Evolutionary conservation across 495 filamentous ascomycete species (phyloP).

Genomic region (Penicillium argentinense): DNA sequence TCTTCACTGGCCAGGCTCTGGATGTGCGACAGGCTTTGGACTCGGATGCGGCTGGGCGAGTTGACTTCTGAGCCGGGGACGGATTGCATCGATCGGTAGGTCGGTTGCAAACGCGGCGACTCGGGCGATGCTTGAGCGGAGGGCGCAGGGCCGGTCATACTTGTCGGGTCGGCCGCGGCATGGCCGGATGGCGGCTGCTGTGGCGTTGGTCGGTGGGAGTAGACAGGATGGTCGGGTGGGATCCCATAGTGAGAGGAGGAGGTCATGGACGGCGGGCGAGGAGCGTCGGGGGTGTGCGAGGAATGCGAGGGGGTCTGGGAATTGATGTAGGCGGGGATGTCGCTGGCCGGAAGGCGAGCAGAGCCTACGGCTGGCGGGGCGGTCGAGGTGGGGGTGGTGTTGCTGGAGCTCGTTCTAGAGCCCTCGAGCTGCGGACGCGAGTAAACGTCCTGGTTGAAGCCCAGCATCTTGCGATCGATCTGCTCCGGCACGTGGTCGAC

Average conservation of each 20-base stretch:
- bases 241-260: slow-evolving; percentile 27
- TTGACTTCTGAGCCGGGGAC: slow-evolving; percentile 54
- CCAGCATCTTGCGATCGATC: slow-evolving; percentile 51
- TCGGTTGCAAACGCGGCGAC: slow-evolving; percentile 55
- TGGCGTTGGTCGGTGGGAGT: slow-evolving; percentile 16
- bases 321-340: slow-evolving; percentile 45
- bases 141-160: slow-evolving; percentile 12
- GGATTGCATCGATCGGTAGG: slow-evolving; percentile 49
- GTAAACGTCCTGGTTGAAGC: slow-evolving; percentile 46
- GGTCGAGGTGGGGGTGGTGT: slow-evolving; percentile 41
- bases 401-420: slow-evolving; percentile 41
- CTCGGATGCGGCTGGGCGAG: slow-evolving; percentile 75
- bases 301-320: slow-evolving; percentile 30
- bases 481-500: slow-evolving; percentile 49
- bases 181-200: slow-evolving; percentile 11
- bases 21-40: slow-evolving; percentile 84
- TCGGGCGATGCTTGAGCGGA: slow-evolving; percentile 43
- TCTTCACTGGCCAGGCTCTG: slow-evolving; percentile 83
- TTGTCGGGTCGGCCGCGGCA: slow-evolving; percentile 13
- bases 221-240: slow-evolving; percentile 18
- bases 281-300: slow-evolving; percentile 27
- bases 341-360: slow-evolving; percentile 37
- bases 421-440: slow-evolving; percentile 20
- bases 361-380: slow-evolving; percentile 43
- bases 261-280: slow-evolving; percentile 34